phyloP scores from a whole-genome alignment of 2,329 filamentous ascomycete genomes.

The Hypoxylon rubiginosum region DNA sequence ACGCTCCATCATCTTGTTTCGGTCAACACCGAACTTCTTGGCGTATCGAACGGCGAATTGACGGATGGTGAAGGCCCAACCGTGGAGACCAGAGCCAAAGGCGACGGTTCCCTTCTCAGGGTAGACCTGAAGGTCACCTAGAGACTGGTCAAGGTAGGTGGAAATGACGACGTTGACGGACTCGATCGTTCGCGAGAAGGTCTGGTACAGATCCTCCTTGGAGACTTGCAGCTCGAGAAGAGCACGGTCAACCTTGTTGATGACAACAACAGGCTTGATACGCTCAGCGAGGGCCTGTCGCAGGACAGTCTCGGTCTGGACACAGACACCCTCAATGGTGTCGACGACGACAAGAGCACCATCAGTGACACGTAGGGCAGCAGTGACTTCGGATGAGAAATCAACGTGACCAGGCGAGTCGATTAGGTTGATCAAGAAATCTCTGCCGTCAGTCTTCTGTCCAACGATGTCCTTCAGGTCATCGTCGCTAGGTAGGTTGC shows the following conservation, averaged over 20 bases:
- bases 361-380: conserved; percentile 99
- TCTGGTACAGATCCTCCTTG: conserved; percentile 99
- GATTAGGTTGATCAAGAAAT: conserved; percentile 99
- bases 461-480: conserved; percentile 95
- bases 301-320: conserved; percentile 99
- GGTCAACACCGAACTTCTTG: conserved; percentile 99
- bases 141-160: conserved; percentile 96
- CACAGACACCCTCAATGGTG: conserved; percentile 99
- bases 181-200: conserved; percentile 99
- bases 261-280: conserved; percentile 99
- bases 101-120: conserved; percentile 97
- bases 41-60: conserved; percentile 96
- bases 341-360: conserved; percentile 99
- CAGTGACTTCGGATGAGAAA: conserved; percentile 99
- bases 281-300: conserved; percentile 99
- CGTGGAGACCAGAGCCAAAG: conserved; percentile 99
- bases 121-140: conserved; percentile 99
- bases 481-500: conserved; percentile 81
- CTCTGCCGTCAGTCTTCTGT: conserved; percentile 88
- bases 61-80: conserved; percentile 99
- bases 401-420: conserved; percentile 99
- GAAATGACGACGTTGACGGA: conserved; percentile 99
- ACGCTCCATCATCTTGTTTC: conserved; percentile 99
- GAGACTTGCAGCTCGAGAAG: conserved; percentile 98
- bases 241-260: conserved; percentile 99